Conservation (phyloP, 2,329 filamentous ascomycete genomes). For the Fusarium lyarnte region DNA sequence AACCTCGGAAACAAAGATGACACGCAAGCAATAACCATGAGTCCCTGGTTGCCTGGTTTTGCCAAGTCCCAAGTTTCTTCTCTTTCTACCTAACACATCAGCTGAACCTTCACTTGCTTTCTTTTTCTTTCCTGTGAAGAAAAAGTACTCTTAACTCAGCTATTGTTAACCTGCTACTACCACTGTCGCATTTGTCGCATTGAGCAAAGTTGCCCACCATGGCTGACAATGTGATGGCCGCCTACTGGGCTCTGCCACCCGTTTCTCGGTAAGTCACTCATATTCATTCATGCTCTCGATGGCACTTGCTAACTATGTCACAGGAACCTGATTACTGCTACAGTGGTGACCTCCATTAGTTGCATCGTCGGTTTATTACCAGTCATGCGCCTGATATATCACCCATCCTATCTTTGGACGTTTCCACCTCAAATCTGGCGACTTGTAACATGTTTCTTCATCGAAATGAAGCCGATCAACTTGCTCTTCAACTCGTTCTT, state of each 20-base stretch:
- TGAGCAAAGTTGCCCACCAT: conserved; percentile 49
- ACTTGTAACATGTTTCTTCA: conserved; percentile 53
- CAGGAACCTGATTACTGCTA: conserved; percentile 73
- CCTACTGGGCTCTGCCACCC: conserved; percentile 54
- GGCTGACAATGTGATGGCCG: conserved; percentile 45
- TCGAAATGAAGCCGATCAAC: conserved; percentile 52
- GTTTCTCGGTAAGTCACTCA: conserved; percentile 52
- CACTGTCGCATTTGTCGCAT: conserved; percentile 14
- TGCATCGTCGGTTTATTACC: conserved; percentile 66
- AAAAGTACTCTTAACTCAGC: conserved; percentile 16
- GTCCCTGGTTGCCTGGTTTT: conserved; percentile 43
- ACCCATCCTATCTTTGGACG: conserved; percentile 61
- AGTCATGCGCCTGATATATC: conserved; percentile 62
- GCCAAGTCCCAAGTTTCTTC: conserved; percentile 32
- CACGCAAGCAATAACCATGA: conserved; percentile 50
- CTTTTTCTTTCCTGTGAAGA: background rate
- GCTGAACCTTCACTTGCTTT: conserved; percentile 9
- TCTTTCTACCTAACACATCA: conserved; percentile 32
- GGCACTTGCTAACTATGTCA: conserved; percentile 32
- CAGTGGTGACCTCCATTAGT: conserved; percentile 68
- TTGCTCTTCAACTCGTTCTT: conserved; percentile 80
- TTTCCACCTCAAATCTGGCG: conserved; percentile 58
- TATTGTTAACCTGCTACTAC: conserved; percentile 25
- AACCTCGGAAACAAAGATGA: conserved; percentile 44
- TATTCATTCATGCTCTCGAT: background rate